These are phyloP conservation scores for Glomus cerebriforme DNA, from an alignment of 192 early-diverging fungal species.

Conservation along the genomic window DNA sequence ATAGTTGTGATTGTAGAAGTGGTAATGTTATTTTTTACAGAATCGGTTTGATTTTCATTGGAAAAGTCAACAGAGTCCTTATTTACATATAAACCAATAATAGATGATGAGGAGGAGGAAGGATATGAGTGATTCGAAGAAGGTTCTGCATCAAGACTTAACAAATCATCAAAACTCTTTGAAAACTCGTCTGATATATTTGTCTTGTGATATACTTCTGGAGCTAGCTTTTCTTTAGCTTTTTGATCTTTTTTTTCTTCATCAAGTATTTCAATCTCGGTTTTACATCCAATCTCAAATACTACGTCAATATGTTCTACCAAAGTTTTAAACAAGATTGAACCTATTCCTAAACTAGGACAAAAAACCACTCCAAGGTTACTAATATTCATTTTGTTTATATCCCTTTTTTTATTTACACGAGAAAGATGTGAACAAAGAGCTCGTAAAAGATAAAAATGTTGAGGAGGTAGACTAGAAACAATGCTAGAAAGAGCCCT, in stretches of 20 bases:
- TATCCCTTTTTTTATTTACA: conserved; percentile 46
- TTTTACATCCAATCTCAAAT: conserved; percentile 12
- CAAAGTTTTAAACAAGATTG: conserved; percentile 55
- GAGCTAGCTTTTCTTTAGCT: conserved; percentile 12
- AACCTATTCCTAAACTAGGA: conserved; percentile 58
- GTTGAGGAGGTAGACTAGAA: conserved; percentile 47
- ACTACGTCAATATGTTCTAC: conserved; percentile 37
- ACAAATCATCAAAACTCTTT: conserved; percentile 22
- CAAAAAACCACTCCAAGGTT: conserved; percentile 65
- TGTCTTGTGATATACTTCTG: conserved; percentile 21
- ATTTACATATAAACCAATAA: conserved; percentile 18
- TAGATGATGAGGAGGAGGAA: conserved; percentile 18
- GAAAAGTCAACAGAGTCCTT: background rate
- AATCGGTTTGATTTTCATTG: background rate
- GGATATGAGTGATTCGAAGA: conserved; percentile 10
- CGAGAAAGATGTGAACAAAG: conserved; percentile 57
- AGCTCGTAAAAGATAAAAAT: conserved; percentile 52
- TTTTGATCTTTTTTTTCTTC: conserved; percentile 8
- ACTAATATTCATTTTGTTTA: conserved; percentile 62
- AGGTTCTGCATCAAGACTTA: conserved; percentile 9
- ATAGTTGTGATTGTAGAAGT: background rate
- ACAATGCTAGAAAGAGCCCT: conserved; percentile 39
- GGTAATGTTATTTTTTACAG: background rate
- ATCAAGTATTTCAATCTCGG: background rate
- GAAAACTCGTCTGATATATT: conserved; percentile 26